Conservation (phyloP, 192 early-diverging fungal species). For the Coemansia sp. region DNA sequence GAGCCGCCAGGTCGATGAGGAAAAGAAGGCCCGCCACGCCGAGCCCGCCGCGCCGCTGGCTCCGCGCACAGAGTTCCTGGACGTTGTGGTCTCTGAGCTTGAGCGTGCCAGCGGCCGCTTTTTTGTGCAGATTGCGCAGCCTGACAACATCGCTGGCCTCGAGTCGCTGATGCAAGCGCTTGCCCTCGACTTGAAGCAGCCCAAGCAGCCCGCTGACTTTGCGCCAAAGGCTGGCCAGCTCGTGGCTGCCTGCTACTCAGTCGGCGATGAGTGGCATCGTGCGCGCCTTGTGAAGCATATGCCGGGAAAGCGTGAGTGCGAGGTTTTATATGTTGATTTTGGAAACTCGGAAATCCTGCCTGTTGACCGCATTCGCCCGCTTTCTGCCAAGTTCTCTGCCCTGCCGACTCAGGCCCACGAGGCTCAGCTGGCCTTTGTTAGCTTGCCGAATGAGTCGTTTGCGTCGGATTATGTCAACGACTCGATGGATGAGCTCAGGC, state of each 20-base stretch:
- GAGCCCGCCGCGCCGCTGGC: constrained; percentile 56
- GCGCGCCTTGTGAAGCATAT: constrained; percentile 72
- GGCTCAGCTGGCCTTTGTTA: constrained; percentile 81
- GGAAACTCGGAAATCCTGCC: constrained; percentile 88
- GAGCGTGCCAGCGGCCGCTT: constrained; percentile 55
- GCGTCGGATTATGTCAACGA: constrained; percentile 78
- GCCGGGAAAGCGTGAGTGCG: constrained; percentile 55
- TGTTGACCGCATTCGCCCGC: constrained; percentile 66
- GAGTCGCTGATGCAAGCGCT: constrained; percentile 86
- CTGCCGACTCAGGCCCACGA: constrained; percentile 77
- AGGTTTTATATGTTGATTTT: constrained; percentile 91
- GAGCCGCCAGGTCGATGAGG: constrained; percentile 30
- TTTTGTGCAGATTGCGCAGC: constrained; percentile 64
- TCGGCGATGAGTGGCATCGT: constrained; percentile 89
- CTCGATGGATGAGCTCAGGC: constrained; percentile 68
- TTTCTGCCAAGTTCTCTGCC: constrained; percentile 70
- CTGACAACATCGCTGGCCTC: constrained; percentile 59
- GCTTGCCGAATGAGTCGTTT: constrained; percentile 52
- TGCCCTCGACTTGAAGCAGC: constrained; percentile 58
- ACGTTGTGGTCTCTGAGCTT: constrained; percentile 71
- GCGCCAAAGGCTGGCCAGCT: constrained; percentile 69
- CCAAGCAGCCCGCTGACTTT: constrained; percentile 40
- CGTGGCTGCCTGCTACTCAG: constrained; percentile 82
- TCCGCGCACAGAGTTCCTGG: constrained; percentile 65
- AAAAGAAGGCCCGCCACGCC: constrained; percentile 13